Evolutionary conservation across 2,329 filamentous ascomycete genomes (phyloP).

Genomic region (Tolypocladium paradoxum): DNA sequence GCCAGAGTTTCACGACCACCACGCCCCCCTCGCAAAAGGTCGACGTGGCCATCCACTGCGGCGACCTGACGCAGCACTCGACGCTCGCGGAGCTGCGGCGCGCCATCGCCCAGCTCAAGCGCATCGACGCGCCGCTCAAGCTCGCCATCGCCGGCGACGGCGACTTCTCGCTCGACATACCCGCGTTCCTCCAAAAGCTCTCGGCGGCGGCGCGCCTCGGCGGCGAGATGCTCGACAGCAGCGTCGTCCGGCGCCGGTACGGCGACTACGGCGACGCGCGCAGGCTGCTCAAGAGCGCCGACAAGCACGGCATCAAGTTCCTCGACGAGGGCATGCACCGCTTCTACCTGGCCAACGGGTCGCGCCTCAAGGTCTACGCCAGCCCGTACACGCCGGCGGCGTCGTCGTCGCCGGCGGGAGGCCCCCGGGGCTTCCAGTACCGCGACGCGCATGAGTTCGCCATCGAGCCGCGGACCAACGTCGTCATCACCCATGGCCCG

Average conservation of each 20-base stretch:
- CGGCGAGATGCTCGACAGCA: background rate
- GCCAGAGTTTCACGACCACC: background rate
- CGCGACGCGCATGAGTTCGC: slow-evolving; percentile 14
- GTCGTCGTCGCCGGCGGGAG: background rate
- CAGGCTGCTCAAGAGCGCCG: slow-evolving; percentile 13
- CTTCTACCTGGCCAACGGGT: slow-evolving; percentile 29
- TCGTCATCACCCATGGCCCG: slow-evolving; percentile 25
- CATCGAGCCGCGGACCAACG: slow-evolving; percentile 14
- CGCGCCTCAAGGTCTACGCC: slow-evolving; percentile 29
- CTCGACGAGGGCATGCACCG: slow-evolving; percentile 30
- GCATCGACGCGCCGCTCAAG: slow-evolving; percentile 32
- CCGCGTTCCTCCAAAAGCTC: slow-evolving; percentile 20
- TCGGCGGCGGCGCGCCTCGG: slow-evolving; percentile 4
- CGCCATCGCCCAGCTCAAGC: slow-evolving; percentile 25
- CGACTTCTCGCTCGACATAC: slow-evolving; percentile 31
- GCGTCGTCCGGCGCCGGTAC: slow-evolving; percentile 16
- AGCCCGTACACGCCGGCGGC: slow-evolving; percentile 32
- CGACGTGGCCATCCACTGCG: slow-evolving; percentile 38
- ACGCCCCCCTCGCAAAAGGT: background rate
- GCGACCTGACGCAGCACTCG: slow-evolving; percentile 35
- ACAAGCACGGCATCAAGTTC: slow-evolving; percentile 22
- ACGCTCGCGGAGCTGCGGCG: slow-evolving; percentile 26
- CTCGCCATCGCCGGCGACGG: slow-evolving; percentile 41
- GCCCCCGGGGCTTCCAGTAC: slow-evolving; percentile 36
- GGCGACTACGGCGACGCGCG: slow-evolving; percentile 25